Base-by-base conservation (phyloP, 495 filamentous ascomycete species). In the Penicillium lagena region DNA sequence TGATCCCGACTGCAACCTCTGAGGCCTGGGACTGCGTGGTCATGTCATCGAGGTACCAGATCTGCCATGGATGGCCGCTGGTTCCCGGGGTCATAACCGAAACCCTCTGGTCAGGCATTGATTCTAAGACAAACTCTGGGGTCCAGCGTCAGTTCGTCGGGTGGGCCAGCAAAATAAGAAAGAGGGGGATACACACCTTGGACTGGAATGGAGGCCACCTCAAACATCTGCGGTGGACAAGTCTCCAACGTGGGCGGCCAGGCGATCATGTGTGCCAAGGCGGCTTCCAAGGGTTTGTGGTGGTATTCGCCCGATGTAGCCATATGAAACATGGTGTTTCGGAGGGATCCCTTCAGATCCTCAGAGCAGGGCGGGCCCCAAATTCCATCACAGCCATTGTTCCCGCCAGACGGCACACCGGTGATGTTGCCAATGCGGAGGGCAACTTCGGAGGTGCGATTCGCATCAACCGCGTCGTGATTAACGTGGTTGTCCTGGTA, bases 301-400 rank as follows among this genome's bases (percentile, higher is more conserved):
- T 67, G 67, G 17, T 56, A 53, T 4, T 58, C 42, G 4, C 59
- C 65, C 30, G 59, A 62, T 2, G 35, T 49, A 4, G 59, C 45
- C 10, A 70, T 56, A 2, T 42, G 42, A 29, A 52, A 71, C 9
- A 73, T 63, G 8, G 42, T 43, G 11, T 50, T 29, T 33, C 59
- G 50, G 8, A 73, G 41, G 7, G 52, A 39, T 1, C 38, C 38
- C 45, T 66, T 70, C 29, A 73, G 42, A 46, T 66, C 62, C 3
- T 38, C 42, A 0, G 68, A 65, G 46, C 70, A 73, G 27, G 53
- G 39, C 7, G 46, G 15, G 1, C 66, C 64, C 70, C 67, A 71
- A 13, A 73, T 60, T 2, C 64, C 62, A 43, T 73, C 64, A 38
- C 70, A 73, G 15, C 64, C 66, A 55, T 71, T 70, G 34, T 64